Base-by-base conservation (phyloP, 2,329 filamentous ascomycete genomes). In the Penicillium fuscoglaucum region DNA sequence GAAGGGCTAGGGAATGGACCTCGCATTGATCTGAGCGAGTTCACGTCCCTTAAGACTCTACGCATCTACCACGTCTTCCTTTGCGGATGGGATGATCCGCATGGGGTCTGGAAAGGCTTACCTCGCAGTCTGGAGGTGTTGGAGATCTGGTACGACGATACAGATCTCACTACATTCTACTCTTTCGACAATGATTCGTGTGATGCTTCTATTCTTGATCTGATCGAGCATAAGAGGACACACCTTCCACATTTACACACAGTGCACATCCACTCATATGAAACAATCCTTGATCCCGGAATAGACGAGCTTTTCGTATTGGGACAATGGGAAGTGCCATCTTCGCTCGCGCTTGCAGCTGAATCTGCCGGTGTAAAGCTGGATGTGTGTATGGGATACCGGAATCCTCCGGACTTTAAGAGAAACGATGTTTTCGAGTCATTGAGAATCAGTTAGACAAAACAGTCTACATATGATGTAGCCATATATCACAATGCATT, bases 21-120 rank as follows among this genome's bases (percentile, higher is more conserved):
- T 39, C 51, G 39, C 19, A 59, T 62, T 41, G 17, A 59, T 10
- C 44, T 62, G 7, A 51, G 45, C 39, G 52, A 61, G 3, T 62
- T 62, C 44, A 21, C 29, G 13, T 31, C 52, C 26, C 52, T 62
- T 9, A 21, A 29, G 15, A 51, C 39, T 7, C 40, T 62, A 1
- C 58, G 55, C 12, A 56, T 61, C n/a, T 61, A 51, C 26, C 55
- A 61, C 8, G 41, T 47, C 41, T 62, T 62, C 41, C 31, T 62
- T 21, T 48, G 44, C 9, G 60, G 55, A 5, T 40, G 4, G 26
- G 55, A 56, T 21, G 40, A 37, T 24, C n/a, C 21, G 5, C 2
- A 1, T 9, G 39, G 29, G 21, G 29, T 51, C 21, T 62, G 52
- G 45, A 52, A 31, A 31, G 6, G 35, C 28, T 37, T 62, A 19